Conservation (phyloP, 1,284 basidiomycete species). For the Xanthoconium separans region DNA sequence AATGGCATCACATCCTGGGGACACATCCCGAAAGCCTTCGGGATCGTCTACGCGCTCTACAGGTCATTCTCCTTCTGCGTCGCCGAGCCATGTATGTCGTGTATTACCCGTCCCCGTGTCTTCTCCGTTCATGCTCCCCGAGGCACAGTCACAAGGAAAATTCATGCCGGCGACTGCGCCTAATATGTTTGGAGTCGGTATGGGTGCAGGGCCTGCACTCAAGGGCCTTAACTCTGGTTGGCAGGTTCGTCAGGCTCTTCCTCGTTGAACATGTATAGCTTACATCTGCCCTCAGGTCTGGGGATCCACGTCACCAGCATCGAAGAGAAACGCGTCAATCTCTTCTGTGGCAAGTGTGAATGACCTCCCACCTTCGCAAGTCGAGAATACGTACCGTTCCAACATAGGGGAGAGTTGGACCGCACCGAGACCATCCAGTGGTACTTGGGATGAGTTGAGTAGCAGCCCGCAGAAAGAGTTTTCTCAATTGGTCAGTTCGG, state of each 20-base stretch:
- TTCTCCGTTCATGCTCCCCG: constrained; percentile 2
- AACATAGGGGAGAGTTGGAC: constrained; percentile 54
- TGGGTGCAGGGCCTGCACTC: constrained; percentile 46
- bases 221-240: constrained; percentile 63
- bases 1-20: constrained; percentile 53
- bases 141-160: constrained; percentile 47
- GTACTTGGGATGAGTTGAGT: constrained; percentile 61
- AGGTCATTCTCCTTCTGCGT: constrained; percentile 57
- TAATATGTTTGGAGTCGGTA: constrained; percentile 55
- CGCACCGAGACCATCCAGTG: constrained; percentile 49
- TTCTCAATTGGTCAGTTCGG: constrained; percentile 42
- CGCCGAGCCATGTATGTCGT: constrained; percentile 51
- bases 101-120: constrained; percentile 7
- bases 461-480: constrained; percentile 51
- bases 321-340: constrained; percentile 60
- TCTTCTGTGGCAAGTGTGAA: constrained; percentile 56
- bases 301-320: constrained; percentile 47
- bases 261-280: constrained; percentile 7
- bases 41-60: constrained; percentile 63
- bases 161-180: constrained; percentile 39
- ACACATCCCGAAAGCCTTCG: constrained; percentile 62
- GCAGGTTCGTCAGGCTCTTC: constrained; percentile 51
- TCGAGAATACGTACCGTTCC: constrained; percentile 48
- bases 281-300: constrained; percentile 49
- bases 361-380: constrained; percentile 47